phyloP scores from a whole-genome alignment of 768 basidiomycete genomes.

The Serendipita sp. region DNA sequence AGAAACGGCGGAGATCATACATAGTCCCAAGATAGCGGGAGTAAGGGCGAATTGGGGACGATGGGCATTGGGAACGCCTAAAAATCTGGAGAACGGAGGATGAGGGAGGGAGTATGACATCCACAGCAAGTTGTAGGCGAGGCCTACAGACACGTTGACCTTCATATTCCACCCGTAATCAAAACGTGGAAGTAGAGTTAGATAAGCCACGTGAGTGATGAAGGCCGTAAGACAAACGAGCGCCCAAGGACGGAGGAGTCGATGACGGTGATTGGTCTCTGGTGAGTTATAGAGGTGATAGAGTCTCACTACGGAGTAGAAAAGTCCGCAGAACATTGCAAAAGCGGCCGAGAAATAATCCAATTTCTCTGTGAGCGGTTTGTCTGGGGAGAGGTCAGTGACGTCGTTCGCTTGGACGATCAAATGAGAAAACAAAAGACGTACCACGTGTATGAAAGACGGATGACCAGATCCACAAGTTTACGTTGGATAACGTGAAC shows the following conservation, averaged over 20 bases:
- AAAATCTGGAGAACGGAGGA: constrained; percentile 37
- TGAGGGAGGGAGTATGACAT: constrained; percentile 45
- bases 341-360: constrained; percentile 93
- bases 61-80: constrained; percentile 12
- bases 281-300: constrained; percentile 49
- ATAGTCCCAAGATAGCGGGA: constrained; percentile 31
- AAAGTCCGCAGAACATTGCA: constrained; percentile 69
- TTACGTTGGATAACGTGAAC: constrained; percentile 60
- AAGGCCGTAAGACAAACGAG: constrained; percentile 39
- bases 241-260: constrained; percentile 28
- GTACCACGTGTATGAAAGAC: constrained; percentile 87
- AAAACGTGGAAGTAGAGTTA: constrained; percentile 60
- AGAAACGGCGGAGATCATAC: constrained; percentile 58
- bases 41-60: not conserved
- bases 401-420: not conserved
- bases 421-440: constrained; percentile 14
- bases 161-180: constrained; percentile 89
- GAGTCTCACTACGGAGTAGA: constrained; percentile 58
- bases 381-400: constrained; percentile 33
- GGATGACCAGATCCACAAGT: constrained; percentile 85
- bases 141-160: constrained; percentile 63
- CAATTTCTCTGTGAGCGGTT: constrained; percentile 67
- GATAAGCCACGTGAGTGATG: constrained; percentile 62
- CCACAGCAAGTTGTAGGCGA: constrained; percentile 75
- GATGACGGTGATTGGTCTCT: not conserved